Conservation (phyloP, 257 asterid genomes). For the Plantago major region DNA sequence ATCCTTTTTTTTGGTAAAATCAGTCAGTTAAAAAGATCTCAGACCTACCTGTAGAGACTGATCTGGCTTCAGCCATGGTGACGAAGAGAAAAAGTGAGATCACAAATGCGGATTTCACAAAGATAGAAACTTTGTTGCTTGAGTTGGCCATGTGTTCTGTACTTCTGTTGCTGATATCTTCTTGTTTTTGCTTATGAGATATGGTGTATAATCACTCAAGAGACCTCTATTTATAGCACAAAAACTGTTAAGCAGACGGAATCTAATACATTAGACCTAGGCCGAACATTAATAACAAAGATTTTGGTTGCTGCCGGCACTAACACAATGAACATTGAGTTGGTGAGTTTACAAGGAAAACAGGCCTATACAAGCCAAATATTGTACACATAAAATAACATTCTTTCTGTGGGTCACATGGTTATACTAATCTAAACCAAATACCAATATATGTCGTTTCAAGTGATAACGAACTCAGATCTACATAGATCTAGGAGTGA, state of each 20-base stretch:
- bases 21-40: not conserved
- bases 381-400: not conserved
- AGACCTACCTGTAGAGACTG: conserved; percentile 16
- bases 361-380: conserved; percentile 6
- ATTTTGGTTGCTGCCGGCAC: conserved; percentile 13
- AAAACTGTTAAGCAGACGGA: not conserved
- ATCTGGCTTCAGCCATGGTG: conserved; percentile 21
- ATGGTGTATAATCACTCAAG: too few relatives aligned
- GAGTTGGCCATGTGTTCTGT: conserved; percentile 25
- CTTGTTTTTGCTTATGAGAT: too few relatives aligned
- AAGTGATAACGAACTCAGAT: not conserved
- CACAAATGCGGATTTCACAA: conserved; percentile 14
- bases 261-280: not conserved
- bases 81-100: conserved; percentile 23
- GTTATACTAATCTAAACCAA: not conserved
- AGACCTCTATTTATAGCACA: conserved; percentile 10
- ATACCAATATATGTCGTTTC: not conserved
- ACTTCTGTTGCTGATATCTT: too few relatives aligned
- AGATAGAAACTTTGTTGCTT: conserved; percentile 15
- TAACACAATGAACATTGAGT: conserved; percentile 2
- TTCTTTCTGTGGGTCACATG: not conserved
- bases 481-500: too few relatives aligned
- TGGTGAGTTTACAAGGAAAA: conserved; percentile 8
- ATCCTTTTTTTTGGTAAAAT: too few relatives aligned
- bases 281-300: too few relatives aligned